A percentile compares a stretch with the other conserved stretches of the same genome.
Conservation (phyloP, 1,284 basidiomycete genomes). For the Tilletia caries region DNA sequence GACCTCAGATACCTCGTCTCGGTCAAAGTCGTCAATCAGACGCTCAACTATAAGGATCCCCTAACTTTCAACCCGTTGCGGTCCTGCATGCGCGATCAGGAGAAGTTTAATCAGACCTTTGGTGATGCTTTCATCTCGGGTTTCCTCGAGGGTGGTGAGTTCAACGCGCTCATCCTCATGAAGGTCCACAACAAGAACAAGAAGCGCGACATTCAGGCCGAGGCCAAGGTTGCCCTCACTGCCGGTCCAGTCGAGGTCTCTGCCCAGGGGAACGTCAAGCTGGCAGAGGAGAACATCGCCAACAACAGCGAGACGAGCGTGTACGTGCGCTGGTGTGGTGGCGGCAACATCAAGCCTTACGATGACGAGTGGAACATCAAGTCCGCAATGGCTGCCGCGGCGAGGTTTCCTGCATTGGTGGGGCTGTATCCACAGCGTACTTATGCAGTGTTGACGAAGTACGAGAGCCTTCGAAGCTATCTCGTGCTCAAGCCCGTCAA, state of each 20-base stretch:
- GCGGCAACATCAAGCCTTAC: constrained; percentile 15
- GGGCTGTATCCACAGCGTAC: constrained; percentile 12
- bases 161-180: constrained; percentile 10
- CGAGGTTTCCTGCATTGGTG: constrained; percentile 8
- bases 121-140: constrained; percentile 14
- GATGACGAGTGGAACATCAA: constrained; percentile 16
- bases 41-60: constrained; percentile 10
- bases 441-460: constrained; percentile 11
- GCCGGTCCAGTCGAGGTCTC: constrained; percentile 15
- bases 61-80: constrained; percentile 10
- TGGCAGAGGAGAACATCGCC: constrained; percentile 11
- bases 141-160: constrained; percentile 17
- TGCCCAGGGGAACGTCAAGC: constrained; percentile 12
- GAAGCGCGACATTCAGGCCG: constrained; percentile 11
- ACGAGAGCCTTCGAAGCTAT: neutral
- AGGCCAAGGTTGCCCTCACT: constrained; percentile 13
- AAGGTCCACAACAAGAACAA: constrained; percentile 9
- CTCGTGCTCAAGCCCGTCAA: constrained; percentile 1
- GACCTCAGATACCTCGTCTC: constrained; percentile 13
- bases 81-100: constrained; percentile 8
- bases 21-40: constrained; percentile 10
- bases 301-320: constrained; percentile 9
- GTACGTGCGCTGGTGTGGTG: constrained; percentile 14
- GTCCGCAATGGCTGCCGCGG: neutral
- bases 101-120: constrained; percentile 8